Percentiles rank a stretch among this genome's conserved stretches.
Conservation (phyloP, 257 asterid species). For the Sherardia arvensis region DNA sequence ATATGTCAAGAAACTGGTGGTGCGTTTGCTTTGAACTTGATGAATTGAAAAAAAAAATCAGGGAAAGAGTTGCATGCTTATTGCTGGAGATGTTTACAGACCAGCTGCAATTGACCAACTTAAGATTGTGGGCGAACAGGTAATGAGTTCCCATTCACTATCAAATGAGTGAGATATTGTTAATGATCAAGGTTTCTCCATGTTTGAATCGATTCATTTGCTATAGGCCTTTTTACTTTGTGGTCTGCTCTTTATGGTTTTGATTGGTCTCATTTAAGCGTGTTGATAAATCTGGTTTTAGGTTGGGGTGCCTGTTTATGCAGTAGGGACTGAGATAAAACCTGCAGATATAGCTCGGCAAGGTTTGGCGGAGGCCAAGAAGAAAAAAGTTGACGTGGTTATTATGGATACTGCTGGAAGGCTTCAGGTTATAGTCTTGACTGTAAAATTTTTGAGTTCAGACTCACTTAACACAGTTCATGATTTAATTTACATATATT, state of each 20-base stretch:
- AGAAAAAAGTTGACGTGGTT: slow-evolving; percentile 75
- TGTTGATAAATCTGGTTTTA: slow-evolving; percentile 33
- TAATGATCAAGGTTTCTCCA: neutral
- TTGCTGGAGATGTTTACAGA: slow-evolving; percentile 96
- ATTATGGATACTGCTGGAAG: slow-evolving; percentile 99
- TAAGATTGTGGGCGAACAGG: slow-evolving; percentile 70
- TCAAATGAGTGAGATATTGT: neutral
- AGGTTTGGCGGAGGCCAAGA: slow-evolving; percentile 82
- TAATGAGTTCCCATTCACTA: neutral
- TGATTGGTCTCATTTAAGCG: slow-evolving; percentile 11
- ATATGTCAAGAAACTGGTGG: too few species aligned
- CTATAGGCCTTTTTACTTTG: neutral
- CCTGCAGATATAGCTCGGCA: slow-evolving; percentile 93
- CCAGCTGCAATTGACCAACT: slow-evolving; percentile 99
- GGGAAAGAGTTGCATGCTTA: slow-evolving; percentile 97
- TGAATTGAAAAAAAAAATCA: slow-evolving; percentile 23
- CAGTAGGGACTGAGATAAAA: slow-evolving; percentile 75
- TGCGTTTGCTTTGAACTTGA: slow-evolving; percentile 13
- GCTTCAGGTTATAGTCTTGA: slow-evolving; percentile 59
- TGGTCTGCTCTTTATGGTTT: neutral
- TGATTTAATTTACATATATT: neutral
- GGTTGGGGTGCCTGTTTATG: slow-evolving; percentile 94
- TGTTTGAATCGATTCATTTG: neutral
- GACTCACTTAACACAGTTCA: neutral
- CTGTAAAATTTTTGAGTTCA: slow-evolving; percentile 13